Percentiles rank a stretch among this genome's conserved stretches.
Evolutionary conservation across 768 basidiomycete species (phyloP).

Genomic region (Auriscalpium vulgare): DNA sequence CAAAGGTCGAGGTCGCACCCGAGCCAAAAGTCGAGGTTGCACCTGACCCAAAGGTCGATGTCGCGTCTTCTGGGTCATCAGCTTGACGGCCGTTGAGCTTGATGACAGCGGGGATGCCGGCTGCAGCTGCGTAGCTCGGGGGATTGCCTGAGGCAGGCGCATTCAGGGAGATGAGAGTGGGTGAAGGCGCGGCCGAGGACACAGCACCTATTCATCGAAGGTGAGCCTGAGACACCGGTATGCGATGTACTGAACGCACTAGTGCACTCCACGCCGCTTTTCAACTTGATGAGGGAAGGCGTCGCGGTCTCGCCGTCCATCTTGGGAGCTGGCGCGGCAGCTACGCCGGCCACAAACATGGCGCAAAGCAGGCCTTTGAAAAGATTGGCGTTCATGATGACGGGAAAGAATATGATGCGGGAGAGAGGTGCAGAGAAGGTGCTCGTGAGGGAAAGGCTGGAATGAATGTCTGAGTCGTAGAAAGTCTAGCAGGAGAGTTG

Average conservation of each 20-base stretch:
- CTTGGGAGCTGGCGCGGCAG: conserved; percentile 8
- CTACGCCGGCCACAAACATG: conserved; percentile 1
- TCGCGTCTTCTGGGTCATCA: not conserved
- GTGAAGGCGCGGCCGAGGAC: not conserved
- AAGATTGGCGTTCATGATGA: conserved; percentile 5
- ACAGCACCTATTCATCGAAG: not conserved
- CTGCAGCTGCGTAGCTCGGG: not conserved
- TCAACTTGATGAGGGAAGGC: not conserved
- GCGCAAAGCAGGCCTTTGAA: not conserved
- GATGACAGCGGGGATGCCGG: conserved; percentile 5
- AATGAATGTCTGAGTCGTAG: not conserved
- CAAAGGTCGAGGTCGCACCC: not conserved
- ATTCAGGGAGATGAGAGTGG: conserved; percentile 10
- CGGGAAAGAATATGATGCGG: not conserved
- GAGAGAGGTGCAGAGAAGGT: not conserved
- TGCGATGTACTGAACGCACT: not conserved
- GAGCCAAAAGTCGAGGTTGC: not conserved
- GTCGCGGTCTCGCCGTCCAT: not conserved
- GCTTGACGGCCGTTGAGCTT: conserved; percentile 11
- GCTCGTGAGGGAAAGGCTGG: not conserved
- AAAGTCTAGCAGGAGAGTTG: not conserved
- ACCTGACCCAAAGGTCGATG: not conserved
- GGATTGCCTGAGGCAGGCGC: not conserved
- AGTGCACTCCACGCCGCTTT: conserved; percentile 1
- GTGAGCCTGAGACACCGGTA: not conserved